Percentiles rank a stretch among this genome's conserved stretches.
phyloP scores from a whole-genome alignment of 805 yeast genomes.

The Phaffomyces thermotolerans region DNA sequence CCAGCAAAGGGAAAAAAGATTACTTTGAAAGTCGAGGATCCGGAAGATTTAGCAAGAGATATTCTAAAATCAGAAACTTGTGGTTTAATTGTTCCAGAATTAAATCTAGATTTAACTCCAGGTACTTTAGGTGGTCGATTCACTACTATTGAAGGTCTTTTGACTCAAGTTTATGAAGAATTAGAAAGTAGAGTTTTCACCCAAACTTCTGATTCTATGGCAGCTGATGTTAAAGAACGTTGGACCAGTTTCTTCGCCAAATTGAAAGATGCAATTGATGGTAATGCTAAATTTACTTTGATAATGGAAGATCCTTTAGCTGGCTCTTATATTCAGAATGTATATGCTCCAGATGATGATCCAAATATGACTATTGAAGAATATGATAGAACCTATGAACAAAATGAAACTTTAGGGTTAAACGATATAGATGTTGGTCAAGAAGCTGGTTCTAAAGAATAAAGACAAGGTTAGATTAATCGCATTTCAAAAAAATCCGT shows the following conservation, averaged over 20 bases:
- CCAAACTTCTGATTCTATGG: conserved; percentile 90
- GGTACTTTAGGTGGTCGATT: conserved; percentile 98
- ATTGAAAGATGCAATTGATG: conserved; percentile 72
- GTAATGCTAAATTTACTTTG: conserved; percentile 76
- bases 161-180: conserved; percentile 85
- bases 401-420: conserved; percentile 89
- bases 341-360: conserved; percentile 97
- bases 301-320: conserved; percentile 93
- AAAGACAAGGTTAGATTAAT: background rate
- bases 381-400: conserved; percentile 79
- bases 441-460: background rate
- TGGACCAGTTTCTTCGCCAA: conserved; percentile 77
- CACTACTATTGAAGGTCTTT: conserved; percentile 91
- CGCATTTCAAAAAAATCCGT: too few relatives aligned
- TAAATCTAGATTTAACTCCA: conserved; percentile 82
- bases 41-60: conserved; percentile 89
- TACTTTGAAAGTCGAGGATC: conserved; percentile 67
- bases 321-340: conserved; percentile 91
- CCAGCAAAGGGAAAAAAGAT: conserved; percentile 79
- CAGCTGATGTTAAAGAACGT: conserved; percentile 59
- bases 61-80: conserved; percentile 93
- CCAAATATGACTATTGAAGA: conserved; percentile 93
- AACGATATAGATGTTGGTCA: conserved; percentile 32
- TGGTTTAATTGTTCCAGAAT: conserved; percentile 77
- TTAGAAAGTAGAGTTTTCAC: conserved; percentile 77